Percentiles rank a stretch among this genome's conserved stretches.
Evolutionary conservation across 2,329 filamentous ascomycete species (phyloP).

Genomic region (Ophiocordyceps unilateralis): DNA sequence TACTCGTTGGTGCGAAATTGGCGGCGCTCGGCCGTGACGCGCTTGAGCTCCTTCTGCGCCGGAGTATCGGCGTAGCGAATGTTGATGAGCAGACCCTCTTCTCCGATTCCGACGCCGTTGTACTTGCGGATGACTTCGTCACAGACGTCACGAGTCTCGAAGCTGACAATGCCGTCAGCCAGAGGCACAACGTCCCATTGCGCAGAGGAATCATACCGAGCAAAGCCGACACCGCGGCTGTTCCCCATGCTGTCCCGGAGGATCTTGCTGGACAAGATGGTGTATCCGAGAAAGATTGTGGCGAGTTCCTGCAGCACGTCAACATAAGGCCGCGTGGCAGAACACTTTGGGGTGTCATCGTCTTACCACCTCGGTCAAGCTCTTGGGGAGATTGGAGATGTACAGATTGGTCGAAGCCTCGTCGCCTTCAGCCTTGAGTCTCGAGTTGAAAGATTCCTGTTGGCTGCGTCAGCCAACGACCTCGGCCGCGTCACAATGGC

Average conservation of each 20-base stretch:
- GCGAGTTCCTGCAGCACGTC: slow-evolving; percentile 42
- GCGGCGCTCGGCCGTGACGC: slow-evolving; percentile 84
- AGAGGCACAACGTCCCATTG: background rate
- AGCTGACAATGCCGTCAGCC: slow-evolving; percentile 36
- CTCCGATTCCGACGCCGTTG: slow-evolving; percentile 61
- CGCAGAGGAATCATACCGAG: slow-evolving; percentile 46
- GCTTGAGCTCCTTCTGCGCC: slow-evolving; percentile 91
- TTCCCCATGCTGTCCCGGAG: slow-evolving; percentile 82
- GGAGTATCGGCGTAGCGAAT: slow-evolving; percentile 95
- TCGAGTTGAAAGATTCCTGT: slow-evolving; percentile 93
- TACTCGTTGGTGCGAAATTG: slow-evolving; percentile 96
- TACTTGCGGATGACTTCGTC: slow-evolving; percentile 77
- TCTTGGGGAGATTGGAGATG: slow-evolving; percentile 88
- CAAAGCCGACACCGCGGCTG: slow-evolving; percentile 93
- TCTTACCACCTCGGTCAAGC: slow-evolving; percentile 75
- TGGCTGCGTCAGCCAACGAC: slow-evolving; percentile 9
- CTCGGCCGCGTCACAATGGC: background rate
- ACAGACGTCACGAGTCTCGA: slow-evolving; percentile 76
- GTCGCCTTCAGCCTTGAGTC: slow-evolving; percentile 90
- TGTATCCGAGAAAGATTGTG: slow-evolving; percentile 62
- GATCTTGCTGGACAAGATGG: slow-evolving; percentile 86
- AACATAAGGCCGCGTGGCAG: background rate
- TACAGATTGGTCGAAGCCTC: slow-evolving; percentile 87
- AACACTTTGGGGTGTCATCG: no score
- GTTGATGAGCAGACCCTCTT: slow-evolving; percentile 71